Evolutionary conservation across 306 rosid species (phyloP).

Genomic region (Begonia fuchsioides): DNA sequence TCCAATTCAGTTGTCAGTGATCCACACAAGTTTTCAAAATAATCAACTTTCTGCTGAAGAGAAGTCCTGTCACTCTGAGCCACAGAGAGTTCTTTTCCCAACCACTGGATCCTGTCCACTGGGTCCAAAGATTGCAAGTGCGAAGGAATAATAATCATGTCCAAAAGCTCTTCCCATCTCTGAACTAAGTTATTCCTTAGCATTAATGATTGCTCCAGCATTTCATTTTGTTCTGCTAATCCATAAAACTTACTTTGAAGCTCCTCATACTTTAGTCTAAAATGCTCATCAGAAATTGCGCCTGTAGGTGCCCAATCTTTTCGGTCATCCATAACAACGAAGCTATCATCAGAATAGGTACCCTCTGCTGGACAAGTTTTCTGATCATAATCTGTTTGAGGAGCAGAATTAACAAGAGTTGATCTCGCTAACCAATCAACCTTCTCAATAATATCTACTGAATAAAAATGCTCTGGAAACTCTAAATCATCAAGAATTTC

Average conservation of each 20-base stretch:
- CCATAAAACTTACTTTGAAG: constrained; percentile 64
- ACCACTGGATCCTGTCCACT: constrained; percentile 74
- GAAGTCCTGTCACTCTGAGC: constrained; percentile 48
- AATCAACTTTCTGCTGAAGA: constrained; percentile 58
- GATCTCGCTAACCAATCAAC: constrained; percentile 92
- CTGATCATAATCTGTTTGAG: constrained; percentile 62
- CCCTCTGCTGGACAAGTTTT: constrained; percentile 55
- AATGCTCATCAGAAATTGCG: constrained; percentile 41
- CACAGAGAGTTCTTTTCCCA: constrained; percentile 51
- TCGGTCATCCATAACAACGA: constrained; percentile 57
- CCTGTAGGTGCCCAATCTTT: constrained; percentile 53
- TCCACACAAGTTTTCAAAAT: constrained; percentile 54
- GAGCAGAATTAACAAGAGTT: constrained; percentile 38
- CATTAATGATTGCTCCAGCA: constrained; percentile 91
- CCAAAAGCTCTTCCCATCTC: constrained; percentile 84
- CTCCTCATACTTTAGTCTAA: constrained; percentile 57
- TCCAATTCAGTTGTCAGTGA: constrained; percentile 62
- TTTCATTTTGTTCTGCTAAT: constrained; percentile 96
- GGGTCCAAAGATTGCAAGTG: constrained; percentile 70
- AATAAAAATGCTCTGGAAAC: constrained; percentile 94
- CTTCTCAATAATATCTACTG: constrained; percentile 77
- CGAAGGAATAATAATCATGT: constrained; percentile 69
- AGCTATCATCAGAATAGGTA: constrained; percentile 64
- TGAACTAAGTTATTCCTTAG: constrained; percentile 79
- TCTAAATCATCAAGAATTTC: constrained; percentile 90